These are phyloP conservation scores for Salvia sclarea DNA, from an alignment of 305 asterid genomes.

Conservation along the genomic window DNA sequence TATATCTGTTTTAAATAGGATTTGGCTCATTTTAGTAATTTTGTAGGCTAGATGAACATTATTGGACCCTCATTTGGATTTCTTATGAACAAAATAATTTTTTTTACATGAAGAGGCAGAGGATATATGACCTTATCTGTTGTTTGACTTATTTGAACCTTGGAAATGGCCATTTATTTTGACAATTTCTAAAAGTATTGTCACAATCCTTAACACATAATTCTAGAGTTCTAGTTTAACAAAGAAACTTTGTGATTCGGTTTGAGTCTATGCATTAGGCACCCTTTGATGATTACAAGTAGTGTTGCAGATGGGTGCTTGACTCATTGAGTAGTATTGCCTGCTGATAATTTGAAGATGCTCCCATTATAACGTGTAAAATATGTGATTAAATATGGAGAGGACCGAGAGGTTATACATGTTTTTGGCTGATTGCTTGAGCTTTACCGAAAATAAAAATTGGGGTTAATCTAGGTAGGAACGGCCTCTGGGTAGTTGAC, in stretches of 20 bases:
- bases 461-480: too few species aligned
- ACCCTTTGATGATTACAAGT: slow-evolving; percentile 9
- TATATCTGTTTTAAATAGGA: not conserved
- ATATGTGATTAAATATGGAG: too few species aligned
- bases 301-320: not conserved
- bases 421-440: not conserved
- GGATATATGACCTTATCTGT: not conserved
- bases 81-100: not conserved
- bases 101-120: not conserved
- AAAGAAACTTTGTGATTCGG: not conserved
- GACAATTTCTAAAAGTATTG: not conserved
- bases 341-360: not conserved
- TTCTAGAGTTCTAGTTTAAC: not conserved
- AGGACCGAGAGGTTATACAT: too few species aligned
- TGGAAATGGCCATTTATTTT: not conserved
- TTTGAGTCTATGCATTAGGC: not conserved
- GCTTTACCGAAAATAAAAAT: not conserved
- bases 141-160: not conserved
- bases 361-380: too few species aligned
- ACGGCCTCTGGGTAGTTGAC: too few species aligned
- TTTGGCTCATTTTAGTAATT: slow-evolving; percentile 2
- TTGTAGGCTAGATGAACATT: not conserved
- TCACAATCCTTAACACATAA: not conserved
- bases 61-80: slow-evolving; percentile 5
- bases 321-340: not conserved